phyloP scores from a whole-genome alignment of 768 basidiomycete genomes.

The Agaricus sinodeliciosus region DNA sequence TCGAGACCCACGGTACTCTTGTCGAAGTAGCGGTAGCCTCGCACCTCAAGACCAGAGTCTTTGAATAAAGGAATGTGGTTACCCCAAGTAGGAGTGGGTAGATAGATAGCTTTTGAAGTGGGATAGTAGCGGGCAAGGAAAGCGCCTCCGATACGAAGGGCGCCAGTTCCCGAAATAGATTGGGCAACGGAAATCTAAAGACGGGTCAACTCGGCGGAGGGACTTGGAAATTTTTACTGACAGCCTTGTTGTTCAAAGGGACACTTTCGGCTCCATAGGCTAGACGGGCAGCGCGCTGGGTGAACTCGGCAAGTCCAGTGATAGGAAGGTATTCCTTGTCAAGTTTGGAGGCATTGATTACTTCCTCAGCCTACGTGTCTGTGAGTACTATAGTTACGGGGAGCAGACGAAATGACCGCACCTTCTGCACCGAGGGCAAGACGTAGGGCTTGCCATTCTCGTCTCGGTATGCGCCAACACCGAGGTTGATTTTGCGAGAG shows the following conservation, averaged over 20 bases:
- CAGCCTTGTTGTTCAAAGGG: conserved; percentile 65
- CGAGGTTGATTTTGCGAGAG: conserved; percentile 92
- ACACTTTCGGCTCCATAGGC: conserved; percentile 83
- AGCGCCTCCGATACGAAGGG: conserved; percentile 89
- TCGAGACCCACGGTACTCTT: conserved; percentile 88
- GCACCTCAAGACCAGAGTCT: conserved; percentile 92
- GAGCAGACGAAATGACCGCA: conserved; percentile 17
- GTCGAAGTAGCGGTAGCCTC: conserved; percentile 90
- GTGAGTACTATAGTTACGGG: conserved; percentile 2
- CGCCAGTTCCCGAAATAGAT: conserved; percentile 96
- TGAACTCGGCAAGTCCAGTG: conserved; percentile 84
- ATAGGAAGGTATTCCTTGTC: conserved; percentile 99
- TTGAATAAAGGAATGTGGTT: conserved; percentile 93
- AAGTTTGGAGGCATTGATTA: conserved; percentile 52
- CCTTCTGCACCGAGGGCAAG: conserved; percentile 84
- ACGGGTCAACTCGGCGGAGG: conserved; percentile 7
- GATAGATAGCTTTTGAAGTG: conserved; percentile 80
- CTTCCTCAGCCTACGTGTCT: conserved; percentile 62
- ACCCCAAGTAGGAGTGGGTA: conserved; percentile 94
- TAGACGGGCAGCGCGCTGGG: conserved; percentile 78
- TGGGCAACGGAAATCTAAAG: conserved; percentile 78
- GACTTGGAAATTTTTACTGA: conserved; percentile 30
- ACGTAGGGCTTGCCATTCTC: conserved; percentile 94
- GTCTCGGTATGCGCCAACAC: conserved; percentile 95
- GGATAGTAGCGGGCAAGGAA: conserved; percentile 90